Conservation (phyloP, 495 filamentous ascomycete genomes). For the Choiromyces venosus region DNA sequence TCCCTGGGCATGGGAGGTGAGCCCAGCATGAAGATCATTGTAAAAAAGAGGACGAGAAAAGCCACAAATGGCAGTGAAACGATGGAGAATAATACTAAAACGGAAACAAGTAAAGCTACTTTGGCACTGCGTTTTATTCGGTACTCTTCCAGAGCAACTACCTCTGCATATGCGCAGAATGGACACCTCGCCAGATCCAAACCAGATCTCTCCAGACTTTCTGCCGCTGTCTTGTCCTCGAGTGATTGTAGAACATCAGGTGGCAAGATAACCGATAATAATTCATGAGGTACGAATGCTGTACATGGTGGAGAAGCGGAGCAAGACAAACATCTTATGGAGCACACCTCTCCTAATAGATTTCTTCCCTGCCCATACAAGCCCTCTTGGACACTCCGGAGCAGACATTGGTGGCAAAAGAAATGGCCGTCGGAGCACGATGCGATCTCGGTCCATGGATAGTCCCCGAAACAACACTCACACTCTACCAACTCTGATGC, state of each 20-base stretch:
- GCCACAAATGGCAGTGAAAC: slow-evolving; percentile 13
- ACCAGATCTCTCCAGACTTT: slow-evolving; percentile 62
- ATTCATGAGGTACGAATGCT: slow-evolving; percentile 62
- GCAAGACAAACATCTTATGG: slow-evolving; percentile 71
- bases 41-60: slow-evolving; percentile 1
- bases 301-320: slow-evolving; percentile 59
- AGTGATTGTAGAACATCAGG: slow-evolving; percentile 63
- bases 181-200: slow-evolving; percentile 79
- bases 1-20: slow-evolving; percentile 13
- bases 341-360: slow-evolving; percentile 62
- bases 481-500: slow-evolving; percentile 70
- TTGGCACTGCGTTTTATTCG: slow-evolving; percentile 49
- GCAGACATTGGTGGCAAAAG: slow-evolving; percentile 80
- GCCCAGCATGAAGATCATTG: slow-evolving; percentile 5
- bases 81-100: slow-evolving; percentile 41
- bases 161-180: slow-evolving; percentile 85
- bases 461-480: slow-evolving; percentile 77
- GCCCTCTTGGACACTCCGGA: slow-evolving; percentile 70
- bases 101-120: slow-evolving; percentile 43
- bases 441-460: slow-evolving; percentile 73
- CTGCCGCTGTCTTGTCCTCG: slow-evolving; percentile 67
- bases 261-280: slow-evolving; percentile 66
- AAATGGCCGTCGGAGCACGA: slow-evolving; percentile 71
- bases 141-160: slow-evolving; percentile 64
- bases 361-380: slow-evolving; percentile 87